Evolutionary conservation across 441 rosid genomes (phyloP), one percentile per base, ranked within the genome.

Genomic region (Raphanus hybrid): DNA sequence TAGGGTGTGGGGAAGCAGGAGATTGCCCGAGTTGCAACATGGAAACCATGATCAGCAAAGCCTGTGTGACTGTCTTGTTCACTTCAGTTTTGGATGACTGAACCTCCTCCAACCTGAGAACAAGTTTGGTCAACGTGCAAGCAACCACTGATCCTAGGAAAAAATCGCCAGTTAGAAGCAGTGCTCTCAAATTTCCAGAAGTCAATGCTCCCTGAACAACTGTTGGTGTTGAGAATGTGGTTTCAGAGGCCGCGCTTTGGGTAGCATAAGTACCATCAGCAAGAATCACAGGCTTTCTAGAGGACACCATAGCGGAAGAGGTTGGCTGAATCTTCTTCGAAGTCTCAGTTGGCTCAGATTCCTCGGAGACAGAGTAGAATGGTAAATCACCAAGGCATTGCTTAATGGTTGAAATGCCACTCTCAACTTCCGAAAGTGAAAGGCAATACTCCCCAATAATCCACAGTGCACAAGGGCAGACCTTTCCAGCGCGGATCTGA

Each of bases 181-280:
- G 88, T 45, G 94, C 90, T 79, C 97, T 87, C 82, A 92, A 77
- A 75, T 92, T 90, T 29, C 92, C 97, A 78, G 94, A 82, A 70
- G 89, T 60, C 79, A 87, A 52, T 74, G 92, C 85, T 61, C 96
- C 96, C 64, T 92, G 97, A 79, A 90, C 92, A 75, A 90, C 55
- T 3, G 88, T 84, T 14, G 97, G 94, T 64, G 92, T 85, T 10
- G 96, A 87, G 69, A 92, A 88, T 70, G 91, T 87, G 70, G 97
- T 90, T 84, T 92, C 97, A 45, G 93, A 87, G 48, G 94, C 97
- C 35, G 97, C 97, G 80, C 92, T 92, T 79, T 92, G 97, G 20
- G 96, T 89, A 8, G 97, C 96, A 75, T 92, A 92, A 62, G 97
- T 92, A 26, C 97, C 97, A 76, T 92, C 97, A 75, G 97, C 87